Conservation (phyloP, 495 filamentous ascomycete species). For the Hypoxylon intermedium region DNA sequence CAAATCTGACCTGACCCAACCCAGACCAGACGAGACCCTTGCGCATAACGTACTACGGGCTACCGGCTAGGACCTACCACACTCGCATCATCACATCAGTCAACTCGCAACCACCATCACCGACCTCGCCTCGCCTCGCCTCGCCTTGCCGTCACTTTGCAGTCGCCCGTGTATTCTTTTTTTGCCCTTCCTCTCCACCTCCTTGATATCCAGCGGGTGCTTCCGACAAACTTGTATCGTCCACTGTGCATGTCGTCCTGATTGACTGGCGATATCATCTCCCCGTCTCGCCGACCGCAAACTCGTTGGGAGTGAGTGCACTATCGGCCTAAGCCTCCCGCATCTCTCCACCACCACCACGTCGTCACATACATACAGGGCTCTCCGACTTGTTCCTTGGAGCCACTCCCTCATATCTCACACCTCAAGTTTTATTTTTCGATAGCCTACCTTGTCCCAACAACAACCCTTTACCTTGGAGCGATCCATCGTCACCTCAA, state of each 20-base stretch:
- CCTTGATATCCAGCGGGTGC: slow-evolving; percentile 21
- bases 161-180: slow-evolving; percentile 29
- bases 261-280: slow-evolving; percentile 22
- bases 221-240: slow-evolving; percentile 20
- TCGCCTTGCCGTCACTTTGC: slow-evolving; percentile 38
- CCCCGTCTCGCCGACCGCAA: slow-evolving; percentile 27
- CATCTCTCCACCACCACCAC: slow-evolving; percentile 29
- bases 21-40: slow-evolving; percentile 19
- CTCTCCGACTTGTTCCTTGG: slow-evolving; percentile 15
- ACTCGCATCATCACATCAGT: slow-evolving; percentile 38
- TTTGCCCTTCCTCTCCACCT: neutral
- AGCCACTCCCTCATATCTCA: slow-evolving; percentile 4
- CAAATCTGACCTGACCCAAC: slow-evolving; percentile 11
- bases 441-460: slow-evolving; percentile 13
- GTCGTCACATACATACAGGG: slow-evolving; percentile 32
- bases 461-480: slow-evolving; percentile 15
- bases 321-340: slow-evolving; percentile 26
- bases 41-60: slow-evolving; percentile 14
- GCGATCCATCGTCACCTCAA: slow-evolving; percentile 23
- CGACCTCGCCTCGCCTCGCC: slow-evolving; percentile 12
- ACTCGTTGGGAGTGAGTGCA: slow-evolving; percentile 32
- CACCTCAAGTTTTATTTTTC: neutral
- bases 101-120: too few relatives aligned
- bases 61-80: slow-evolving; percentile 21
- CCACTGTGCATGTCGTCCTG: slow-evolving; percentile 22